Base-by-base conservation (phyloP, 768 basidiomycete species). In the Boletellus sp. region DNA sequence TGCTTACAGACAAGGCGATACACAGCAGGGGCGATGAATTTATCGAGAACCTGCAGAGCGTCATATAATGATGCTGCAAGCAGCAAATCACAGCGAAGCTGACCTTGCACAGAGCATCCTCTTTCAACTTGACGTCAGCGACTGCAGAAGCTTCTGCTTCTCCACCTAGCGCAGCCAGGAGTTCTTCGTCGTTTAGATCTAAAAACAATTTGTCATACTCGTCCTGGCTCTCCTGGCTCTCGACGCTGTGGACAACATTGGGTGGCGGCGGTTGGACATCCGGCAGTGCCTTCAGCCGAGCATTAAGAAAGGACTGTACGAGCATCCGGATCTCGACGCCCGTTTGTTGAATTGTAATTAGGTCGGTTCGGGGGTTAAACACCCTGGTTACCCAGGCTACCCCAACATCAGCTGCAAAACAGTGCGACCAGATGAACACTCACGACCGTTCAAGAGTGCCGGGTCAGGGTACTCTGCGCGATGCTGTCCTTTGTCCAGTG, bases 151-250 rank as follows among this genome's bases (percentile, higher is more conserved):
- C 48, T 5, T 59, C 58, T 2, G 51, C 65, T 13, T 63, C 68
- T 10, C 67, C 71, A 16, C 74, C 78, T 7, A 87, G 72, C 7
- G 82, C 73, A 24, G 79, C 82, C 16, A 78, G 59, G 1, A 87
- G 62, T 15, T 73, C 75, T 19, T 82, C 83, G 57, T 90, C 86
- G 45, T 78, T 70, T 20, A 83, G 72, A 47, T 85, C 80, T 41
- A 85, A 68, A 52, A 81, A 78, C 35, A 84, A 60, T 38, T 72
- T 70, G 15, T 77, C 80, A 54, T 82, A 92, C 45, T 85, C 82
- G 48, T 91, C 88, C 60, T 94, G 89, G 54, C 85, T 90, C 52
- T 91, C 90, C 58, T 81, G 79, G 38, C 75, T 77, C 33, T 78
- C 78, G 16, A 53, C 15, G 39, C 53, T 32, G 61, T 61, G 28